Conservation (phyloP, 768 basidiomycete species). For the Mycena filopes region DNA sequence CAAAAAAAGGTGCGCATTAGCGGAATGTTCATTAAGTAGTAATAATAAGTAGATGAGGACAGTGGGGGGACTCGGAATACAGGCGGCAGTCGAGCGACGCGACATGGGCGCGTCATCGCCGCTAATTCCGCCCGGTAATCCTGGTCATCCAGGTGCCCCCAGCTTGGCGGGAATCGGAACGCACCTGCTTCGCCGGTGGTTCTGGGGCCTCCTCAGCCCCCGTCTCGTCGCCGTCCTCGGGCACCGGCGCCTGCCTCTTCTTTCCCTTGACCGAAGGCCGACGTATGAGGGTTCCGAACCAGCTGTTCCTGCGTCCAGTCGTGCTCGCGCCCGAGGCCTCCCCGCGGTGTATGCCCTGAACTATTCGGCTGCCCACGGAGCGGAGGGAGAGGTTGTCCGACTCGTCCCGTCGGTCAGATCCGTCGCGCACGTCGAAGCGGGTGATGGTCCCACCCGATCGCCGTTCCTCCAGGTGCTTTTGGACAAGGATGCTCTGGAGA, state of each 20-base stretch:
- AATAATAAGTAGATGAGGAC: slow-evolving; percentile 22
- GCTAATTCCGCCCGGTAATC: slow-evolving; percentile 27
- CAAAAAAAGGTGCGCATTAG: slow-evolving; percentile 31
- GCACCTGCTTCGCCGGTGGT: slow-evolving; percentile 33
- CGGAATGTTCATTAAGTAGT: slow-evolving; percentile 20
- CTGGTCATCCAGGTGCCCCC: slow-evolving; percentile 33
- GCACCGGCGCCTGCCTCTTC: slow-evolving; percentile 11
- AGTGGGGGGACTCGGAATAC: slow-evolving; percentile 3
- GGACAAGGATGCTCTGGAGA: slow-evolving; percentile 38
- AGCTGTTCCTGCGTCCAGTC: slow-evolving; percentile 10
- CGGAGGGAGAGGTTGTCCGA: slow-evolving; percentile 33
- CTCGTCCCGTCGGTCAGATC: slow-evolving; percentile 34
- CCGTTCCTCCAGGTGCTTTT: slow-evolving; percentile 35
- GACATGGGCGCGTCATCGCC: slow-evolving; percentile 1
- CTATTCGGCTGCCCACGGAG: slow-evolving; percentile 36
- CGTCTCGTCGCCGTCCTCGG: slow-evolving; percentile 23
- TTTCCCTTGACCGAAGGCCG: slow-evolving; percentile 24
- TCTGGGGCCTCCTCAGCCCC: slow-evolving; percentile 19
- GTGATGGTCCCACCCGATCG: slow-evolving; percentile 34
- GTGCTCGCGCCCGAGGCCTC: slow-evolving; percentile 16
- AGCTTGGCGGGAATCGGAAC: slow-evolving; percentile 30
- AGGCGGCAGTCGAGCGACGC: slow-evolving; percentile 3
- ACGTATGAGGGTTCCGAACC: slow-evolving; percentile 28
- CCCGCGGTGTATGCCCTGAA: slow-evolving; percentile 32
- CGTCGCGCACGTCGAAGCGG: slow-evolving; percentile 39